Base-by-base conservation (phyloP, 2,329 filamentous ascomycete genomes). In the Ramichloridium luteum region DNA sequence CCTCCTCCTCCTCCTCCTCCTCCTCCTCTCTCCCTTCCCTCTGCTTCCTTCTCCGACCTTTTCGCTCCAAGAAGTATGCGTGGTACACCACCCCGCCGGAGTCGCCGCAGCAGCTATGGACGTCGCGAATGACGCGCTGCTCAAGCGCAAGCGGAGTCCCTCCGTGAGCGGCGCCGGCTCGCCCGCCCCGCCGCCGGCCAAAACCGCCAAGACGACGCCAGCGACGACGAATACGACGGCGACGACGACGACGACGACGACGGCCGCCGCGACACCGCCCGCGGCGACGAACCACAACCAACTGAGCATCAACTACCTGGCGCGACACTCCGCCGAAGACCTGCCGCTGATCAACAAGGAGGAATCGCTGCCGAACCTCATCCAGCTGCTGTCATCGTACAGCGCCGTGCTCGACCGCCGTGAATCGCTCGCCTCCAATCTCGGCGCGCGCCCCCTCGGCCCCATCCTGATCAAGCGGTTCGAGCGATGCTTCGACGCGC, bases 401-500 rank as follows among this genome's bases (percentile, higher is more conserved):
- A 82, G 86, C 69, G 83, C 77, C 42, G 81, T 90, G 11, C 64
- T 93, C 31, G 80, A 82, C 48, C 74, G 82, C 34, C 81, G 88
- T 54, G 84, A 93, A 59, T 88, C 80, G 55, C 73, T 93, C 47
- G 85, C 84, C 28, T 78, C 80, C 36, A 88, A 84, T 48, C 67
- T 93, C 15, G 84, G 84, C 46, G 84, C 82, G 34, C 80, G 83
- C 44, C 77, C 86, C 12, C 72, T 85, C 1, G 83, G 80, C 0
- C 82, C 83, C 14, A 82, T 86, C 31, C 61, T 93, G 40, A 73
- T 93, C 47, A 85, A 85, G 57, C 78, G 82, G 25, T 84, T 93
- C 53, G 84, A 93, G 55, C 72, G 80, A 32, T 68, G 88, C 34
- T 93, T 93, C 49, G 83, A 92, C 42, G 80, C 80, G 0, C 75